These are phyloP conservation scores for Xylaria hypoxylon DNA, from an alignment of 2,329 filamentous ascomycete genomes.

Conservation along the genomic window DNA sequence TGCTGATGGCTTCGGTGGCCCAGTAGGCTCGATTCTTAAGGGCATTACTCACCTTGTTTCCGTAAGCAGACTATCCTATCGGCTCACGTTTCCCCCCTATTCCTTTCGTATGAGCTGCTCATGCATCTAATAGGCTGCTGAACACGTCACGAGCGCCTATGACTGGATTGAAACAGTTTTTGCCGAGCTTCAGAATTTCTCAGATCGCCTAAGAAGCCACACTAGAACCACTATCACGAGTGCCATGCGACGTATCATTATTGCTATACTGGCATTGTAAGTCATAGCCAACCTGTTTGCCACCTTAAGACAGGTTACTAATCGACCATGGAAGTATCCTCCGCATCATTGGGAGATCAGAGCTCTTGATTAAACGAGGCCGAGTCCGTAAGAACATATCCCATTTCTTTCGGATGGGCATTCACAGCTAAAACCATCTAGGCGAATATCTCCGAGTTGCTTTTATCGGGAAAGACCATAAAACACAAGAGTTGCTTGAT, in stretches of 20 bases:
- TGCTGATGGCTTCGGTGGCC: conserved; percentile 15
- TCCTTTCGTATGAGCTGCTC: neutral
- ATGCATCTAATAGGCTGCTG: conserved; percentile 5
- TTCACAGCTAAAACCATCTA: neutral
- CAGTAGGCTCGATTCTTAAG: conserved; percentile 9
- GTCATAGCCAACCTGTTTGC: neutral
- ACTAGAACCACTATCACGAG: conserved; percentile 19
- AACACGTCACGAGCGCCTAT: conserved; percentile 23
- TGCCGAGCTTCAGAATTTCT: conserved; percentile 21
- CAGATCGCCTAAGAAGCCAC: conserved; percentile 22
- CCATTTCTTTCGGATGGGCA: neutral
- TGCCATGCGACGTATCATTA: conserved; percentile 25
- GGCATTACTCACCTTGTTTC: conserved; percentile 21
- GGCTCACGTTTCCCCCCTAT: neutral
- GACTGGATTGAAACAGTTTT: conserved; percentile 27
- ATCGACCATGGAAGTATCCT: conserved; percentile 12
- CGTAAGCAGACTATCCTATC: conserved; percentile 1
- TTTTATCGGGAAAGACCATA: conserved; percentile 22
- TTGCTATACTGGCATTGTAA: conserved; percentile 24
- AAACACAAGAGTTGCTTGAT: conserved; percentile 23
- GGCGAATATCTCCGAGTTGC: conserved; percentile 23
- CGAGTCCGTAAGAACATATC: conserved; percentile 19
- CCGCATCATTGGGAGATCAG: conserved; percentile 21
- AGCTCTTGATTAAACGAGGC: conserved; percentile 19
- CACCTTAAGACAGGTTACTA: neutral